Evolutionary conservation across 2,329 filamentous ascomycete genomes (phyloP), one percentile per base, ranked within the genome.

Genomic region (Ophiostoma triangulosporum): DNA sequence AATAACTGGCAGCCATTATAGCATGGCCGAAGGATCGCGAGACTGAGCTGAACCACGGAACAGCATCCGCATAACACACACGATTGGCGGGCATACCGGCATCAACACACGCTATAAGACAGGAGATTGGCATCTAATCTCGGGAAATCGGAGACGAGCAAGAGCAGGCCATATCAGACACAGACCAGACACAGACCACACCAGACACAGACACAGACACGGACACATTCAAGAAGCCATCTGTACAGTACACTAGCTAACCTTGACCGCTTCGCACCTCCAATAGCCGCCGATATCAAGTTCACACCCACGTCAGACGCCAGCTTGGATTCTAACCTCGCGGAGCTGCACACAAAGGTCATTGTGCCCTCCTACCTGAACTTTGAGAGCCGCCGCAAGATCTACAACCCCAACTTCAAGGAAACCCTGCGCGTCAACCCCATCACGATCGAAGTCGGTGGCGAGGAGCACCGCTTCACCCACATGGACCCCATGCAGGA

Each of bases 301-400:
- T 82, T 82, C 62, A 63, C 68, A 7, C 68, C 71, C 51, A 74
- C 77, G 4, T 76, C 75, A 14, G 74, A 75, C 43, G 58, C 69
- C 22, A 69, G 77, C 53, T 73, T 86, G 56, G 74, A 83, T 63
- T 55, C 64, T 12, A 62, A 73, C 31, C 74, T 86, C 57, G 63
- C 66, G 38, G 65, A 61, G 22, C 73, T 84, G 62, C 78, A 81
- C 58, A 66, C 73, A 46, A 75, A 76, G 59, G 73, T 82, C 64
- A 76, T 85, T 63, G 66, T 85, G 40, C 81, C 81, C n/a, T 66
- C 72, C 31, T 76, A 80, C 62, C 75, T 86, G 27, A 70, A 73
- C 22, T 54, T 63, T 27, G 65, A 68, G 50, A 75, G 84, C 66
- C 74, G 71, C 60, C 69, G 74, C 59, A 70, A 76, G 56, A 66